Percentiles rank a stretch among this genome's conserved stretches.
Evolutionary conservation across 108 stramenopile genomes (phyloP).

Genomic region (Licmophora abbreviata): DNA sequence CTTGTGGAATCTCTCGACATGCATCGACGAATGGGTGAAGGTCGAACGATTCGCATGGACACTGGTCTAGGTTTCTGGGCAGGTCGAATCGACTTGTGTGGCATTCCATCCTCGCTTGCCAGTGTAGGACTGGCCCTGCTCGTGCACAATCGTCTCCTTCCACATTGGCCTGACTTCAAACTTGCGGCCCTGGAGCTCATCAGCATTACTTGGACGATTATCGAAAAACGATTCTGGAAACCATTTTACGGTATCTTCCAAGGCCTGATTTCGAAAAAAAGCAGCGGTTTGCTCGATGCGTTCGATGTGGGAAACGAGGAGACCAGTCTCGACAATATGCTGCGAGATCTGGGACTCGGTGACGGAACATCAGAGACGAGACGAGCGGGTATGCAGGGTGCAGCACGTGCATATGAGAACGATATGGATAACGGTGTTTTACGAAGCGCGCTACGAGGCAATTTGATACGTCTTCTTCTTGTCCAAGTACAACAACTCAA

Average conservation of each 20-base stretch:
- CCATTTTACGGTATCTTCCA: conserved; percentile 58
- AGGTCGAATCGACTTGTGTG: conserved; percentile 46
- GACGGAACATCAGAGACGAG: conserved; percentile 57
- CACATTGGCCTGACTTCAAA: conserved; percentile 44
- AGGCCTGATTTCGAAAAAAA: conserved; percentile 11
- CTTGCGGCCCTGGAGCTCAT: conserved; percentile 22
- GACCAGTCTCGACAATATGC: conserved; percentile 65
- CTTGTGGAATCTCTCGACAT: conserved; percentile 19
- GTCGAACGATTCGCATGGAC: conserved; percentile 16
- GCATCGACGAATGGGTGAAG: conserved; percentile 33
- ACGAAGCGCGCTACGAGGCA: conserved; percentile 43
- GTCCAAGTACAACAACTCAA: conserved; percentile 83
- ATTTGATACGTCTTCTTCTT: conserved; percentile 55
- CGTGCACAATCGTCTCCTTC: conserved; percentile 37
- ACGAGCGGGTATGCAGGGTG: conserved; percentile 39
- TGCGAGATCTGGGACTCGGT: conserved; percentile 64
- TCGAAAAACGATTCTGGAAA: conserved; percentile 58
- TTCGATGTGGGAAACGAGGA: conserved; percentile 57
- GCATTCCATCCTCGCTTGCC: conserved; percentile 53
- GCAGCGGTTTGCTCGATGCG: conserved; percentile 46
- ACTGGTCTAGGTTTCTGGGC: conserved; percentile 24
- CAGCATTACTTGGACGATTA: conserved; percentile 35
- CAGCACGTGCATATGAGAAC: conserved; percentile 55
- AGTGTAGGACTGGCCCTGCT: conserved; percentile 34
- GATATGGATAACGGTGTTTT: conserved; percentile 52